phyloP scores from a whole-genome alignment of 2,329 filamentous ascomycete genomes.

The Hypocreales sp. region DNA sequence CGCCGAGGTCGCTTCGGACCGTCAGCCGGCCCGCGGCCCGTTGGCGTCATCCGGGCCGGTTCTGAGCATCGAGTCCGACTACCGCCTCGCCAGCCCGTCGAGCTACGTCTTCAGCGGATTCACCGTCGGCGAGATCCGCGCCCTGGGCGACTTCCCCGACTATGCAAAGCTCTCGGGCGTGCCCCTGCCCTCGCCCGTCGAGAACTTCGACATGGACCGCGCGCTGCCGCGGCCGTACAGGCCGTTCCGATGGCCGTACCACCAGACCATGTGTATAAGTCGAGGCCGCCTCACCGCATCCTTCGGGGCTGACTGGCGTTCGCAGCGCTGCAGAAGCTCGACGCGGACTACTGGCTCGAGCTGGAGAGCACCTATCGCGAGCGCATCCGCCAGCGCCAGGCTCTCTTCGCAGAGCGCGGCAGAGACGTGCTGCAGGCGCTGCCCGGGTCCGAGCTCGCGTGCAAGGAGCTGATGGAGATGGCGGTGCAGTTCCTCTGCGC shows the following conservation, averaged over 20 bases:
- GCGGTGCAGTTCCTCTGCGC: constrained; percentile 62
- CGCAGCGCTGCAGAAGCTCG: constrained; percentile 59
- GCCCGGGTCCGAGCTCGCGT: constrained; percentile 63
- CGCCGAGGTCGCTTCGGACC: too few species aligned
- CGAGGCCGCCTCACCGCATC: too few species aligned
- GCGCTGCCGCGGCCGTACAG: constrained; percentile 59
- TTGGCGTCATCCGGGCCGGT: too few species aligned
- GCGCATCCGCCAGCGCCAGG: constrained; percentile 53
- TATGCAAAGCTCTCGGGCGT: constrained; percentile 60
- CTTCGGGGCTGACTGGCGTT: neutral
- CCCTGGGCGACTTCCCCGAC: constrained; percentile 60
- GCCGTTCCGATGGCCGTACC: constrained; percentile 66
- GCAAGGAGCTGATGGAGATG: constrained; percentile 84
- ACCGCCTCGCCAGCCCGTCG: constrained; percentile 10
- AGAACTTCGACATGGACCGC: constrained; percentile 49
- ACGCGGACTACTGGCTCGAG: constrained; percentile 81
- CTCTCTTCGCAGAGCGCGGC: constrained; percentile 47
- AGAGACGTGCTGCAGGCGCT: constrained; percentile 48
- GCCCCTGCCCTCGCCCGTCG: constrained; percentile 46
- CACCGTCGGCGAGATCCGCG: constrained; percentile 49
- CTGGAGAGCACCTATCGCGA: constrained; percentile 57
- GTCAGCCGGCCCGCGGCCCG: too few species aligned
- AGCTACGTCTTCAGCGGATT: constrained; percentile 50
- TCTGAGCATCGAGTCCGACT: constrained; percentile 14
- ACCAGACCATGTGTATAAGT: constrained; percentile 66